Evolutionary conservation across 495 filamentous ascomycete genomes (phyloP).

Genomic region (Rhypophila decipiens): DNA sequence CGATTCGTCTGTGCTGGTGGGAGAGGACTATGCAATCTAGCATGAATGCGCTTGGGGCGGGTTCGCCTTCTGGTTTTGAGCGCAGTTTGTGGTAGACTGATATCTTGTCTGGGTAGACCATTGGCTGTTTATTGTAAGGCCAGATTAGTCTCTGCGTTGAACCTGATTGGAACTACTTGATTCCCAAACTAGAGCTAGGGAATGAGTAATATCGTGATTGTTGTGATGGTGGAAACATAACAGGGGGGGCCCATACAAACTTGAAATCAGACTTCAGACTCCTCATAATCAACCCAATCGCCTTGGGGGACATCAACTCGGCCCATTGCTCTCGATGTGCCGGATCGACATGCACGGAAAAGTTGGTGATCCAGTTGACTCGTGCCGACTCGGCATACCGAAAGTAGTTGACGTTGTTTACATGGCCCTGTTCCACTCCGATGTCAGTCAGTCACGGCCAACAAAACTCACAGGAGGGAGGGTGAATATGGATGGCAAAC

Average conservation of each 20-base stretch:
- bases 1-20: slow-evolving; percentile 70
- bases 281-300: slow-evolving; percentile 70
- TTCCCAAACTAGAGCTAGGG: too few species aligned
- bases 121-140: slow-evolving; percentile 51
- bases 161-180: background rate
- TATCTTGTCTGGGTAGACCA: slow-evolving; percentile 80
- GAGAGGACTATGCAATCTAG: slow-evolving; percentile 65
- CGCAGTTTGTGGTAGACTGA: slow-evolving; percentile 83
- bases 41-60: slow-evolving; percentile 27
- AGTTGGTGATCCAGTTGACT: slow-evolving; percentile 76
- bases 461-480: too few species aligned
- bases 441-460: background rate
- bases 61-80: slow-evolving; percentile 19
- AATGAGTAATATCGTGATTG: too few species aligned
- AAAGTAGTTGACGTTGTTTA: slow-evolving; percentile 72
- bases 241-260: slow-evolving; percentile 53
- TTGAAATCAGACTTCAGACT: slow-evolving; percentile 85
- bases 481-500: too few species aligned
- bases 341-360: slow-evolving; percentile 63
- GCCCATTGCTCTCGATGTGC: slow-evolving; percentile 60
- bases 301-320: slow-evolving; percentile 58
- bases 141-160: background rate
- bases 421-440: slow-evolving; percentile 55
- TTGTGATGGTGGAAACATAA: background rate
- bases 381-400: slow-evolving; percentile 81